Percentiles rank a stretch among this genome's conserved stretches.
Conservation (phyloP, 306 rosid species). For the Fragaria ananassa region DNA sequence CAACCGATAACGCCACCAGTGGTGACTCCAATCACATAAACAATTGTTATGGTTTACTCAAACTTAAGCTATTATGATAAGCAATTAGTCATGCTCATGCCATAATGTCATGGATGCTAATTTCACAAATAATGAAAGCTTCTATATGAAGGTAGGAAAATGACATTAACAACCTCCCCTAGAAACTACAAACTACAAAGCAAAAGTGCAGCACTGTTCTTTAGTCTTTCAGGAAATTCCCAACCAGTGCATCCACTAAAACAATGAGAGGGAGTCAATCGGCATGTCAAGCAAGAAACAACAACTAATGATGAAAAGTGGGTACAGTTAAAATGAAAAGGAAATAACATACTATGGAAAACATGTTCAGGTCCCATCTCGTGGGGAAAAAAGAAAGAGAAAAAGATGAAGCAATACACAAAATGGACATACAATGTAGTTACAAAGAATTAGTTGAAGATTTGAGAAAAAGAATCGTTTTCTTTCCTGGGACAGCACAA, state of each 20-base stretch:
- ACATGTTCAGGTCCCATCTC: background rate
- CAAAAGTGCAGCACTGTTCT: background rate
- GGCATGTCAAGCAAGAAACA: background rate
- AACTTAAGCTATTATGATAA: background rate
- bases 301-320: background rate
- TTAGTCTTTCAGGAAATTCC: background rate
- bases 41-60: background rate
- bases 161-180: background rate
- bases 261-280: background rate
- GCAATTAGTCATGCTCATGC: background rate
- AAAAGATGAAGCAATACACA: background rate
- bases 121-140: background rate
- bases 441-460: background rate
- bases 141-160: background rate
- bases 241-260: constrained; percentile 5
- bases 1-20: background rate
- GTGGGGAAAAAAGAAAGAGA: background rate
- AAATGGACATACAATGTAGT: background rate
- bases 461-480: no score
- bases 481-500: background rate
- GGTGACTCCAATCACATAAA: background rate
- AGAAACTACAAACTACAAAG: background rate
- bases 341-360: background rate
- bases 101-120: background rate
- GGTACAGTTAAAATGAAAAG: background rate